Base-by-base conservation (phyloP, 164 flowering plant species). In the Tetracentron sinense region DNA sequence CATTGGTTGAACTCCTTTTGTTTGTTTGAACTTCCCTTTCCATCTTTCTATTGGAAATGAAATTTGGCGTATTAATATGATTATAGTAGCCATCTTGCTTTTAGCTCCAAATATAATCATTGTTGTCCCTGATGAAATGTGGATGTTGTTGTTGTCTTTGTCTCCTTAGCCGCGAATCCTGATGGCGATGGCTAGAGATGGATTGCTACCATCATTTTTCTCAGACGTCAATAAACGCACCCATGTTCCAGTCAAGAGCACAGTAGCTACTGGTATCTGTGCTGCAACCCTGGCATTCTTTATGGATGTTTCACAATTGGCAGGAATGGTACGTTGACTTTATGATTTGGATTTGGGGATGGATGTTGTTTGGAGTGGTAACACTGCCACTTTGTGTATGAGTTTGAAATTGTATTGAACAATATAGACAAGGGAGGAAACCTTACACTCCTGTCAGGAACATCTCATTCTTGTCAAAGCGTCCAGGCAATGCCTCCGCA, bases 141-240 rank as follows among this genome's bases (percentile, higher is more conserved):
- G 4, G 14, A 38, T 8, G 1, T 38, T 38, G 7, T 38, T 51
- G 15, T 7, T 21, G 22, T 51, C n/a, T 44, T 27, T 65, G 44
- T 70, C 59, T 56, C 65, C 58, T 54, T 85, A 92, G 98, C 98
- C 98, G 50, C 85, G 99, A 63, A 86, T 94, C 63, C 75, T 94
- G 71, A 88, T 94, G 99, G 92, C 96, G 58, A 94, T 94, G 99
- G 87, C 99, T 47, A 87, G 98, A 75, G 98, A 94, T 76, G 98
- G 98, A 22, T 75, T 94, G 64, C 83, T 94, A 56, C 98, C 97
- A 7, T 56, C 91, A 31, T 83, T 94, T 55, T 94, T 91, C 63
- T 86, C 93, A 28, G 95, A 89, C 58, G 79, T 94, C 48, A 79
- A 82, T 67, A 75, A 75, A 62, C 71, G 51, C 10, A 81, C 96